Percentiles rank a stretch among this genome's conserved stretches.
Conservation (phyloP, 495 filamentous ascomycete genomes). For the Penicillium coprophilum region DNA sequence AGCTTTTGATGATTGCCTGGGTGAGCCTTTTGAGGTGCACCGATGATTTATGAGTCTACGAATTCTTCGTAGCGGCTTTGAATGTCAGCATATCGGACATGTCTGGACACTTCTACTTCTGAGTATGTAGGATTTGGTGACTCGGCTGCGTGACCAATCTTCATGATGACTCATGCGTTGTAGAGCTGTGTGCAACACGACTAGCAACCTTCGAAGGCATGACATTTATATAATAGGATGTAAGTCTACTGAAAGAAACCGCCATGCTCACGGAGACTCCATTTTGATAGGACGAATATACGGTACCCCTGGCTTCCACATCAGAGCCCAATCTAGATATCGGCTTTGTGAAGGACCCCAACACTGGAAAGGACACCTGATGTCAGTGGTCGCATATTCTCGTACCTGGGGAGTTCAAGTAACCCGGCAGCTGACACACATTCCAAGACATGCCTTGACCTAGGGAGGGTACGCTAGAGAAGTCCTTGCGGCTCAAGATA, state of each 20-base stretch:
- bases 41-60: background rate
- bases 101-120: background rate
- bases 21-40: background rate
- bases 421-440: too few species aligned
- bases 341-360: too few species aligned
- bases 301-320: background rate
- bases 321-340: too few species aligned
- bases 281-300: background rate
- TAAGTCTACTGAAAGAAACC: background rate
- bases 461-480: too few species aligned
- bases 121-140: background rate
- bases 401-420: too few species aligned
- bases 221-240: background rate
- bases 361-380: too few species aligned
- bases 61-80: background rate
- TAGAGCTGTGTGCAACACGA: background rate
- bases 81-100: background rate
- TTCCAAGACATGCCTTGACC: too few species aligned
- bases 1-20: conserved; percentile 2
- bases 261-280: background rate
- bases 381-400: too few species aligned
- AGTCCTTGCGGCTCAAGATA: too few species aligned
- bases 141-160: background rate
- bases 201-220: conserved; percentile 1
- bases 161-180: background rate